A percentile compares a stretch with the other conserved stretches of the same genome.
phyloP scores from a whole-genome alignment of 768 basidiomycete species.

The Hypholoma sublateritium region DNA sequence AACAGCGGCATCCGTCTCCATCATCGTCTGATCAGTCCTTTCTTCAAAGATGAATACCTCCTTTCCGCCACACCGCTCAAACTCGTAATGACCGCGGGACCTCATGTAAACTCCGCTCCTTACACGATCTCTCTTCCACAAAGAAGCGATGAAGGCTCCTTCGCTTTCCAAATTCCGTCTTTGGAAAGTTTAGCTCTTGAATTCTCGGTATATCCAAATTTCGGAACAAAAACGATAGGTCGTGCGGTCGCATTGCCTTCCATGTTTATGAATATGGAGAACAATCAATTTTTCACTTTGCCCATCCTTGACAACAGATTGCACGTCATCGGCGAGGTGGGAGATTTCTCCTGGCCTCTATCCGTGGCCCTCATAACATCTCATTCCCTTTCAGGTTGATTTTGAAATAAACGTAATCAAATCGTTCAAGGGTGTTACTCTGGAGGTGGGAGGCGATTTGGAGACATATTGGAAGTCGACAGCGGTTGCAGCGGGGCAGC shows the following conservation, averaged over 20 bases:
- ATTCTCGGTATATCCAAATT: slow-evolving; percentile 95
- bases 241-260: slow-evolving; percentile 85
- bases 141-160: slow-evolving; percentile 64
- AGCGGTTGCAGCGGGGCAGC: slow-evolving; percentile 44
- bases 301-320: slow-evolving; percentile 92
- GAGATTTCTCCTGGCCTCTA: slow-evolving; percentile 13
- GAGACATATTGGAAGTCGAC: slow-evolving; percentile 99
- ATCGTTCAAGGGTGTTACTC: slow-evolving; percentile 88
- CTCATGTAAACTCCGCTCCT: slow-evolving; percentile 82
- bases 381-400: slow-evolving; percentile 55
- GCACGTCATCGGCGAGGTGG: slow-evolving; percentile 91
- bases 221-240: slow-evolving; percentile 95
- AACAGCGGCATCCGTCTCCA: slow-evolving; percentile 62
- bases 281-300: slow-evolving; percentile 54
- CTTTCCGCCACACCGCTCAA: slow-evolving; percentile 84
- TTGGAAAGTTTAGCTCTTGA: slow-evolving; percentile 77
- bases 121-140: slow-evolving; percentile 89
- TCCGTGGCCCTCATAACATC: slow-evolving; percentile 3
- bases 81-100: slow-evolving; percentile 90
- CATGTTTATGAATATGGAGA: slow-evolving; percentile 58
- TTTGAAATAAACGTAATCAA: slow-evolving; percentile 87
- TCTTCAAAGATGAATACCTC: slow-evolving; percentile 64
- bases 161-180: slow-evolving; percentile 83
- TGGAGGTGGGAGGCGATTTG: slow-evolving; percentile 91
- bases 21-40: slow-evolving; percentile 70